Conservation (phyloP, 371 early-diverging fungal species). For the Blakeslea trispora region DNA sequence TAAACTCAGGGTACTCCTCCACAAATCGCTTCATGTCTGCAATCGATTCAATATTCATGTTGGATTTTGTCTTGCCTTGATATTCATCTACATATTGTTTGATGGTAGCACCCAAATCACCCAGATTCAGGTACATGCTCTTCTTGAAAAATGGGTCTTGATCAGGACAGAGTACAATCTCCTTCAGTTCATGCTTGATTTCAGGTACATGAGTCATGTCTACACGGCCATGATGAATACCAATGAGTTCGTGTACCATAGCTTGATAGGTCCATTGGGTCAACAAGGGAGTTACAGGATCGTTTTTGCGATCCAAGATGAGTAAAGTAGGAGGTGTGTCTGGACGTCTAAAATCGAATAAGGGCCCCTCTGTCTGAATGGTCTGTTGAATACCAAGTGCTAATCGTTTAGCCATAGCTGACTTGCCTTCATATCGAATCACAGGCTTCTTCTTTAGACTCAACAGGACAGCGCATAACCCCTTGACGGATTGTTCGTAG, state of each 20-base stretch:
- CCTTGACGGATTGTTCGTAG: constrained; percentile 76
- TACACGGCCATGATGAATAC: constrained; percentile 93
- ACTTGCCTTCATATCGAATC: constrained; percentile 84
- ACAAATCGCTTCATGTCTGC: constrained; percentile 98
- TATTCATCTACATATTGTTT: constrained; percentile 93
- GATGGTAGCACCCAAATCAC: constrained; percentile 93
- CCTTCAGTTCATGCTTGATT: constrained; percentile 81
- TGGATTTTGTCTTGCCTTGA: constrained; percentile 85
- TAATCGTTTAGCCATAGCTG: constrained; percentile 78
- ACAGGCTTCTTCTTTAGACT: constrained; percentile 89
- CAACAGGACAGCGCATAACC: constrained; percentile 75
- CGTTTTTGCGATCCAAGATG: constrained; percentile 93
- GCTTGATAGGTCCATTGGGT: constrained; percentile 99
- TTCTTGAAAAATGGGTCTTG: constrained; percentile 92
- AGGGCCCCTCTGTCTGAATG: constrained; percentile 77
- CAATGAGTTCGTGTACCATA: constrained; percentile 97
- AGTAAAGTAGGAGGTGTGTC: constrained; percentile 89
- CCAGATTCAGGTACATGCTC: constrained; percentile 88
- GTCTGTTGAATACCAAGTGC: constrained; percentile 80
- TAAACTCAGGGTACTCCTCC: constrained; percentile 96
- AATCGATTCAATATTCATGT: constrained; percentile 90
- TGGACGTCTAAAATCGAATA: constrained; percentile 81
- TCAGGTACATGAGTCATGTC: constrained; percentile 85
- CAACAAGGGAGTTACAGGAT: constrained; percentile 96
- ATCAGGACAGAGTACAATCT: constrained; percentile 85